A percentile compares a stretch with the other conserved stretches of the same genome.
Conservation (phyloP, 2,329 filamentous ascomycete genomes). For the Phaeosphaeriaceae sp. region DNA sequence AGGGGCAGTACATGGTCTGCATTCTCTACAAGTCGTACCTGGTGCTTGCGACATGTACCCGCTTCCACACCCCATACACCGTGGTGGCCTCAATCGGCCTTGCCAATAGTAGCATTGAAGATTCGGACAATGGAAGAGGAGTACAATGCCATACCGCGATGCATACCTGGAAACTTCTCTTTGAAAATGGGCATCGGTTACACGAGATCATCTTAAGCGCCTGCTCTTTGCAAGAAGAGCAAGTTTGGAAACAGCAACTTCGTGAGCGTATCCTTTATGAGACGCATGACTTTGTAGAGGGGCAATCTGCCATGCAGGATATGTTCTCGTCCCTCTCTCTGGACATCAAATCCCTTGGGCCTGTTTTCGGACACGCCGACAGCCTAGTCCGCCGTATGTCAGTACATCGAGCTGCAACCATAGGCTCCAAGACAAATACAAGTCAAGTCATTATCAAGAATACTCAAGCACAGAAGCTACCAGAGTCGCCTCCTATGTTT, state of each 20-base stretch:
- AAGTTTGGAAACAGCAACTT: slow-evolving; percentile 78
- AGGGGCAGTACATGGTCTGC: slow-evolving; percentile 83
- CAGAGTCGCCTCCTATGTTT: slow-evolving; percentile 52
- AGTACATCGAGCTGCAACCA: slow-evolving; percentile 77
- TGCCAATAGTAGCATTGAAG: slow-evolving; percentile 69
- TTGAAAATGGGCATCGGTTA: slow-evolving; percentile 76
- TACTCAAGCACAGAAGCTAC: slow-evolving; percentile 71
- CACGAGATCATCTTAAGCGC: slow-evolving; percentile 89
- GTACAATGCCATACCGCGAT: slow-evolving; percentile 85
- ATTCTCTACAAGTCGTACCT: slow-evolving; percentile 83
- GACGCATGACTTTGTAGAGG: slow-evolving; percentile 58
- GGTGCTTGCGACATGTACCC: slow-evolving; percentile 73
- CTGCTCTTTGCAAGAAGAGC: slow-evolving; percentile 79
- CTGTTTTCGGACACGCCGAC: slow-evolving; percentile 75
- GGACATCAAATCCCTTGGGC: slow-evolving; percentile 75
- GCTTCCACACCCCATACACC: slow-evolving; percentile 70
- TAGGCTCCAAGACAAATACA: slow-evolving; percentile 70
- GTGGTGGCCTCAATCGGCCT: slow-evolving; percentile 77
- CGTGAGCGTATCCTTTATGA: slow-evolving; percentile 58
- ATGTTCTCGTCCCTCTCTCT: slow-evolving; percentile 70
- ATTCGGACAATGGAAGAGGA: slow-evolving; percentile 80
- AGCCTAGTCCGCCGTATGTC: slow-evolving; percentile 71
- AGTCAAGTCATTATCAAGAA: slow-evolving; percentile 87
- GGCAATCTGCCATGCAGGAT: slow-evolving; percentile 54
- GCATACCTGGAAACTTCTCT: slow-evolving; percentile 90